Percentiles rank a stretch among this genome's conserved stretches.
Conservation (phyloP, 176 grass and related monocot species). For the Otatea glauca region DNA sequence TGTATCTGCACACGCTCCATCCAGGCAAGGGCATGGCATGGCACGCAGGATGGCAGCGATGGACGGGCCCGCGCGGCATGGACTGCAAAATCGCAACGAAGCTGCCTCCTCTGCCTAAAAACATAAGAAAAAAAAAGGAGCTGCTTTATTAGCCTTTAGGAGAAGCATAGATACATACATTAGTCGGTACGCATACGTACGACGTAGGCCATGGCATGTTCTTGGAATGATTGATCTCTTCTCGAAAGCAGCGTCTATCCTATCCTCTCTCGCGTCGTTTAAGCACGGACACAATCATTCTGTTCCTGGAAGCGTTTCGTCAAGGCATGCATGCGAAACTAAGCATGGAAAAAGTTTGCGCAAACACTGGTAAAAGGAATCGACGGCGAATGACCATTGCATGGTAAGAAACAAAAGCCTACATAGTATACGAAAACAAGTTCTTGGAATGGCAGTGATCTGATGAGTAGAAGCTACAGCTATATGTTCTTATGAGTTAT, state of each 20-base stretch:
- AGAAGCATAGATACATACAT: background rate
- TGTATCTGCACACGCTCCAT: constrained; percentile 1
- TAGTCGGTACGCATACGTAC: background rate
- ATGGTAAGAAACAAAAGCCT: background rate
- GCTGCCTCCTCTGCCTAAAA: constrained; percentile 12
- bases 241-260: constrained; percentile 41
- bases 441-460: constrained; percentile 8
- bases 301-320: constrained; percentile 35
- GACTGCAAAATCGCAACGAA: background rate
- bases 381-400: background rate
- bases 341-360: background rate
- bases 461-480: background rate
- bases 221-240: constrained; percentile 33
- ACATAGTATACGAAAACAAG: background rate
- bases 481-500: background rate
- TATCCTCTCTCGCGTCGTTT: background rate
- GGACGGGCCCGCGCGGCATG: constrained; percentile 15
- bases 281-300: constrained; percentile 48
- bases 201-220: constrained; percentile 16
- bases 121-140: background rate
- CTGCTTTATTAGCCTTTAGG: background rate
- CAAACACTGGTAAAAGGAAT: background rate
- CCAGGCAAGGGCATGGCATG: constrained; percentile 34
- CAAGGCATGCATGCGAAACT: background rate
- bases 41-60: background rate